Conservation (phyloP, 768 basidiomycete species). For the Naganishia vaughanmartiniae region DNA sequence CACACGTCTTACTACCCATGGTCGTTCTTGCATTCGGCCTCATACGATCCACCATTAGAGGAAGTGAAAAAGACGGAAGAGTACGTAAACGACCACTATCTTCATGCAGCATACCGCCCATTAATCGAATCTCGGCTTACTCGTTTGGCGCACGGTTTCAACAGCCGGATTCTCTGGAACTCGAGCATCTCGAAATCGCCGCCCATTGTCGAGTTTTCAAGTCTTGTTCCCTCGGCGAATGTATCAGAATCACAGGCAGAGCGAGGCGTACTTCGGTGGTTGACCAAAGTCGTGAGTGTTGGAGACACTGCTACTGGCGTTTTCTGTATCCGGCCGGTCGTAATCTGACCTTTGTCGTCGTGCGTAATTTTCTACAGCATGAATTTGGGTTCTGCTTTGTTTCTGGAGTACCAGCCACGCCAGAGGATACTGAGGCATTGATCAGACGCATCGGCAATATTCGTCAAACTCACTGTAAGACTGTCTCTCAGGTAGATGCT, state of each 20-base stretch:
- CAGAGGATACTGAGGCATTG: constrained; percentile 79
- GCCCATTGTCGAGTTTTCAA: constrained; percentile 69
- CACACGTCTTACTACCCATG: constrained; percentile 86
- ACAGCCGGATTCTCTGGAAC: constrained; percentile 76
- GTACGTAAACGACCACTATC: not conserved
- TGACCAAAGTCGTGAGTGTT: constrained; percentile 69
- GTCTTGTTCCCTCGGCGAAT: constrained; percentile 58
- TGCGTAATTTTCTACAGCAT: constrained; percentile 58
- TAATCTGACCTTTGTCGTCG: not conserved
- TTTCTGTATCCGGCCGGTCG: not conserved
- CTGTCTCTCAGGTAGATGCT: too few relatives aligned
- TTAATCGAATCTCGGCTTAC: not conserved
- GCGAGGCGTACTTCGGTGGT: constrained; percentile 73
- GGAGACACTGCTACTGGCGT: too few relatives aligned
- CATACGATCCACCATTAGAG: constrained; percentile 69
- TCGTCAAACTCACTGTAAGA: constrained; percentile 66
- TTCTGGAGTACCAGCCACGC: constrained; percentile 70
- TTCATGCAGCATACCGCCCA: too few relatives aligned
- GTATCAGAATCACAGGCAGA: constrained; percentile 45
- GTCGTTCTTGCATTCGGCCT: constrained; percentile 73
- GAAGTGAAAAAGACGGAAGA: constrained; percentile 38
- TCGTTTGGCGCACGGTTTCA: not conserved
- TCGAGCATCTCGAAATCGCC: constrained; percentile 69
- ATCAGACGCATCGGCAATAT: constrained; percentile 77
- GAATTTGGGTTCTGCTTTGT: constrained; percentile 86